Evolutionary conservation across 805 yeast genomes (phyloP), one percentile per base, ranked within the genome.

Genomic region (Brettanomyces nanus): DNA sequence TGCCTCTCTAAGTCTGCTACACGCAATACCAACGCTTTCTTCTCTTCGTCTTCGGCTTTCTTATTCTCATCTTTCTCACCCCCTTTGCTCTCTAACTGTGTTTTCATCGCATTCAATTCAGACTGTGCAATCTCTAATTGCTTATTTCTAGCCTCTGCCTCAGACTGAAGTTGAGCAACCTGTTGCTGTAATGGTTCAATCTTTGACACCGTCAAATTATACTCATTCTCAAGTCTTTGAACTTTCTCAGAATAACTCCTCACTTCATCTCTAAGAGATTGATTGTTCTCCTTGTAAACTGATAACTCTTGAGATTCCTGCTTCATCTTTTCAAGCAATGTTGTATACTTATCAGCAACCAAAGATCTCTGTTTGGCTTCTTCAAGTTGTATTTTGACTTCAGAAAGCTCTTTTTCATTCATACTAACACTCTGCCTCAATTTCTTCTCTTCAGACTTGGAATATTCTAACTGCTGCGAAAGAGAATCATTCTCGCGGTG

Each of bases 401-500:
- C 69, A 31, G 65, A 71, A 13, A 84, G 57, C 44, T 81, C 82
- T 31, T 68, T 51, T 21, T 60, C 65, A 3, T 69, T 56, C 37
- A 65, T 59, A 1, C 65, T 65, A 30, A 81, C 61, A 28, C 69
- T 68, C 41, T 73, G 74, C 44, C 73, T 69, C 21, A 77, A 58
- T 28, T 73, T 63, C 27, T 63, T 65, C 39, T 69, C 68, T 47
- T 83, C 92, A 41, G 76, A 73, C 9, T 59, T 53, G 3, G 71
- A 57, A 28, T 65, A 61, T 33, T 72, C 74, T 22, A 76, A 61
- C 47, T 78, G 82, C 6, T 77, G 69, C 34, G 76, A 80, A 1
- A 78, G 66, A 4, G 79, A 65, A 44, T 86, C 95, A 49, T 80
- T 82, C 46, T 85, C 94, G 43, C 80, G 75, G 33, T 89, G 78